Conservation (phyloP, 140 eudicot genomes). For the Cichorium intybus region DNA sequence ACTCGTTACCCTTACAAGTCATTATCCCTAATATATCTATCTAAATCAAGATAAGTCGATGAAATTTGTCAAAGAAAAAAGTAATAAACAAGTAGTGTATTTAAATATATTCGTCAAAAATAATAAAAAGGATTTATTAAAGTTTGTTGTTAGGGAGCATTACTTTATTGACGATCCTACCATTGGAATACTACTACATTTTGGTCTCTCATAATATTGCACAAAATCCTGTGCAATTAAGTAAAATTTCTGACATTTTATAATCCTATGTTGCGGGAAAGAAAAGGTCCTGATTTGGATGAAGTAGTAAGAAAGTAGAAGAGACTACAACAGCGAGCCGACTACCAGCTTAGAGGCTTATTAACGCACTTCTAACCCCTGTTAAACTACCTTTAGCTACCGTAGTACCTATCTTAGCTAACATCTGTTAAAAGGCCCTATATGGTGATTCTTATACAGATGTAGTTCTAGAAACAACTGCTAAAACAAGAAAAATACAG, state of each 20-base stretch:
- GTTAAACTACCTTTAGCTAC: too few species aligned
- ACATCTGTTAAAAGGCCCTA: too few species aligned
- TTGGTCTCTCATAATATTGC: neutral
- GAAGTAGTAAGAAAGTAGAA: constrained; percentile 22
- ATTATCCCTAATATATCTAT: too few species aligned
- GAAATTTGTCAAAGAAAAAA: too few species aligned
- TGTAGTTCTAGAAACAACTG: too few species aligned
- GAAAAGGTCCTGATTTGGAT: constrained; percentile 23
- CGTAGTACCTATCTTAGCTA: too few species aligned
- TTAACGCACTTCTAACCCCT: too few species aligned
- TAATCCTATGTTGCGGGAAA: constrained; percentile 25
- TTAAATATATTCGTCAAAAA: neutral
- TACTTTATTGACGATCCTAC: constrained; percentile 6
- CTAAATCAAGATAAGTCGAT: neutral
- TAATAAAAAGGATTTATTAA: neutral
- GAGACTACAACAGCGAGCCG: constrained; percentile 3
- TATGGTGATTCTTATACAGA: too few species aligned
- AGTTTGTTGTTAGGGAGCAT: neutral
- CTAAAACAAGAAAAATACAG: too few species aligned
- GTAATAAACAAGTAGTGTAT: too few species aligned
- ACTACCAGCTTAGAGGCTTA: too few species aligned
- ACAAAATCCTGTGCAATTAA: neutral
- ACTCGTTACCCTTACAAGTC: too few species aligned
- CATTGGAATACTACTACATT: neutral
- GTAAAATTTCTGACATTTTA: neutral